Conservation (phyloP, 2,329 filamentous ascomycete species). For the Arthrobotrys entomopaga region DNA sequence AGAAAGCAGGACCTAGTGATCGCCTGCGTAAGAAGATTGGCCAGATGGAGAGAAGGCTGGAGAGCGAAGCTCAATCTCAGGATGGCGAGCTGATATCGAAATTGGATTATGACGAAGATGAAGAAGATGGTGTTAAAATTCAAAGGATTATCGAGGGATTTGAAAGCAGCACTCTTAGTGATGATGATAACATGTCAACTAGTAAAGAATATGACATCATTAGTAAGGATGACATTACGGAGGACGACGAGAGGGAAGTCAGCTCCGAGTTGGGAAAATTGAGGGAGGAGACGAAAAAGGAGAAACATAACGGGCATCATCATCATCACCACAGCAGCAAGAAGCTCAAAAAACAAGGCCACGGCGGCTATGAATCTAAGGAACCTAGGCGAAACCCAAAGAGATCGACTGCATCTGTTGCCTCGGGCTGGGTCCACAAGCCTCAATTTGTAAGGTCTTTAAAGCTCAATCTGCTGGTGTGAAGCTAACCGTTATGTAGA, state of each 20-base stretch:
- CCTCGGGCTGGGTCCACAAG: conserved; percentile 7
- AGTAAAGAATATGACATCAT: conserved; percentile 46
- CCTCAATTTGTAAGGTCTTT: conserved; percentile 34
- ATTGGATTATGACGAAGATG: conserved; percentile 29
- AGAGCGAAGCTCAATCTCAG: conserved; percentile 25
- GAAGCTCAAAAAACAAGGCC: conserved; percentile 40
- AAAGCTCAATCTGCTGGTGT: no score
- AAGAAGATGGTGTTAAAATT: conserved; percentile 32
- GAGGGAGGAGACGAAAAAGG: not conserved
- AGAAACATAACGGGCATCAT: conserved; percentile 8
- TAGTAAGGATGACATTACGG: conserved; percentile 25
- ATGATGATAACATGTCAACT: conserved; percentile 25
- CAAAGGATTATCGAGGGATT: conserved; percentile 9
- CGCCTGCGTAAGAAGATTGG: conserved; percentile 39
- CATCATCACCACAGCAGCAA: conserved; percentile 17
- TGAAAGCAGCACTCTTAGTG: not conserved
- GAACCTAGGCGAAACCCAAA: conserved; percentile 5
- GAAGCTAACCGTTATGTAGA: conserved; percentile 29
- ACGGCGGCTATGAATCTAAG: conserved; percentile 32
- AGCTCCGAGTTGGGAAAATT: conserved; percentile 8
- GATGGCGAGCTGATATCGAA: conserved; percentile 22
- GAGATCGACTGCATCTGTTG: not conserved
- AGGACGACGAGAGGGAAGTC: conserved; percentile 23
- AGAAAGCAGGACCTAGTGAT: conserved; percentile 40
- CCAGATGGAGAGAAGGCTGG: conserved; percentile 38